Evolutionary conservation across 306 rosid genomes (phyloP).

Genomic region (Hippophae tibetana): DNA sequence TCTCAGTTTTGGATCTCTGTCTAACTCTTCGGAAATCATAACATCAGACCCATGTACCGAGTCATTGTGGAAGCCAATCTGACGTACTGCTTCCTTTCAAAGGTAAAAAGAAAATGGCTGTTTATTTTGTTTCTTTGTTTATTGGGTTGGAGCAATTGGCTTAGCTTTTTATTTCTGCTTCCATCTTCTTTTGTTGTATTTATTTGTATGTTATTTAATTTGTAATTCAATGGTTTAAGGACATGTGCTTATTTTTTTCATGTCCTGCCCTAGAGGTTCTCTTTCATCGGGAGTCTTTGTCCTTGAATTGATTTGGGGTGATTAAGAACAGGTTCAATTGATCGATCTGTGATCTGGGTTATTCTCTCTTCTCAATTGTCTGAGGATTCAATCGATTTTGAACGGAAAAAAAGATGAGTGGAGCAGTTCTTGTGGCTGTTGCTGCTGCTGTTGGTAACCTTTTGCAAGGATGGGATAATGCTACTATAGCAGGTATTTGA

Average conservation of each 20-base stretch:
- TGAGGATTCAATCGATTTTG: slow-evolving; percentile 15
- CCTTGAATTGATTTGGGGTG: slow-evolving; percentile 2
- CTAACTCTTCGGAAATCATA: background rate
- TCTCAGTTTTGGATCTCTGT: background rate
- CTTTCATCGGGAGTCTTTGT: slow-evolving; percentile 11
- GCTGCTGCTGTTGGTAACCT: slow-evolving; percentile 92
- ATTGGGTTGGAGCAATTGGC: slow-evolving; percentile 13
- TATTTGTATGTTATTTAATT: background rate
- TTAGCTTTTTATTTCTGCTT: background rate
- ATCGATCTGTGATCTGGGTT: slow-evolving; percentile 25
- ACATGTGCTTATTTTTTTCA: background rate
- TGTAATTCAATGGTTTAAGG: slow-evolving; percentile 15
- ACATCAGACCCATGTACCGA: background rate
- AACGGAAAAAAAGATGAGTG: slow-evolving; percentile 39
- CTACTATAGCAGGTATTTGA: slow-evolving; percentile 76
- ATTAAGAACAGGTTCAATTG: slow-evolving; percentile 2
- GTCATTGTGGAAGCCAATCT: background rate
- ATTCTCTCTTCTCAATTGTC: slow-evolving; percentile 16
- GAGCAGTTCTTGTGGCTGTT: slow-evolving; percentile 70
- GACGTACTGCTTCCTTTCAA: background rate
- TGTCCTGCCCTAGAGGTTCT: slow-evolving; percentile 1
- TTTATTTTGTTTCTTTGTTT: background rate
- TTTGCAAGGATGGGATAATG: slow-evolving; percentile 92
- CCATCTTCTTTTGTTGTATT: background rate
- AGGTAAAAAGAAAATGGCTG: slow-evolving; percentile 12